Evolutionary conservation across 257 asterid species (phyloP).

Genomic region (Ajuga chamaepitys): DNA sequence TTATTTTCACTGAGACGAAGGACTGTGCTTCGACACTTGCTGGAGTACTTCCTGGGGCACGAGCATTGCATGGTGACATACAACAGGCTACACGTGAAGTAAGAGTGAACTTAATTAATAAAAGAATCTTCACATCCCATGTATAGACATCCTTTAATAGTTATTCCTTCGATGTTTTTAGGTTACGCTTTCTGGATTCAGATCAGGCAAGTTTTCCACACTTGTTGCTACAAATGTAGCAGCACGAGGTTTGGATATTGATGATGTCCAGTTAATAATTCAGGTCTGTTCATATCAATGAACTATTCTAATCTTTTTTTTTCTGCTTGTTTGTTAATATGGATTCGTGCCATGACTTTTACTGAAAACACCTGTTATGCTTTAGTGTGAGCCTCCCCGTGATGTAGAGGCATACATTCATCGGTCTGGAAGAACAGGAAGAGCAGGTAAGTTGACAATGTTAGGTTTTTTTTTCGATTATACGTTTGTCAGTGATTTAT

Average conservation of each 20-base stretch:
- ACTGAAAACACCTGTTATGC: slow-evolving; percentile 14
- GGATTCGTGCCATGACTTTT: background rate
- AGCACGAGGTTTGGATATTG: slow-evolving; percentile 95
- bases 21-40: slow-evolving; percentile 85
- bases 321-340: background rate
- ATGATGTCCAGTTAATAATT: slow-evolving; percentile 88
- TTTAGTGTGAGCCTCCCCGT: slow-evolving; percentile 94
- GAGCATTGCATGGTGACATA: slow-evolving; percentile 97
- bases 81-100: slow-evolving; percentile 98
- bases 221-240: slow-evolving; percentile 98
- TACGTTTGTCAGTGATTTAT: background rate
- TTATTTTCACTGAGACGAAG: slow-evolving; percentile 89
- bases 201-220: slow-evolving; percentile 78
- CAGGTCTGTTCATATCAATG: slow-evolving; percentile 47
- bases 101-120: background rate
- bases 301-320: background rate
- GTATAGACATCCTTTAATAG: background rate
- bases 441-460: slow-evolving; percentile 64
- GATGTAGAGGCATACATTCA: slow-evolving; percentile 98
- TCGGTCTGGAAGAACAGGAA: slow-evolving; percentile 97
- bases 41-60: slow-evolving; percentile 88
- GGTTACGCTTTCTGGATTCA: slow-evolving; percentile 84
- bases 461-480: background rate
- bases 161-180: slow-evolving; percentile 20
- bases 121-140: background rate